Percentiles rank a stretch among this genome's conserved stretches.
Conservation (phyloP, 495 filamentous ascomycete genomes). For the Copromyces sp. region DNA sequence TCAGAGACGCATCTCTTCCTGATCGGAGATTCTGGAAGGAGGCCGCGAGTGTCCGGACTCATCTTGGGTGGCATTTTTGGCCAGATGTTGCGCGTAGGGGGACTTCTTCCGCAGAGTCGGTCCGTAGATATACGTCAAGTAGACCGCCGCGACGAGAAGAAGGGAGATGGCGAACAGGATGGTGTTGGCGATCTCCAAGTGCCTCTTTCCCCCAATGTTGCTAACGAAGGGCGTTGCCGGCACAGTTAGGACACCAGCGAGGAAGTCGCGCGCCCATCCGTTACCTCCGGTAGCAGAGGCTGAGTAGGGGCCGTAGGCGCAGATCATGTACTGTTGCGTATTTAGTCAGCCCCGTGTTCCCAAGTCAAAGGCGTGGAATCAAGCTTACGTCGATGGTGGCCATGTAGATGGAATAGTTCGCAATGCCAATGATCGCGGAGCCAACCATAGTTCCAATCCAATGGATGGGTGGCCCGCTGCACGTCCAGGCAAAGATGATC, state of each 20-base stretch:
- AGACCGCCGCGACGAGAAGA: slow-evolving; percentile 61
- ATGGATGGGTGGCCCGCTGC: slow-evolving; percentile 48
- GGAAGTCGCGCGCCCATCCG: slow-evolving; percentile 62
- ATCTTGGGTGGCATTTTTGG: slow-evolving; percentile 12
- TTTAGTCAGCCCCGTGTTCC: neutral
- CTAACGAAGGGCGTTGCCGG: slow-evolving; percentile 61
- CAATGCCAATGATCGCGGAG: slow-evolving; percentile 52
- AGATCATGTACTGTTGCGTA: slow-evolving; percentile 56
- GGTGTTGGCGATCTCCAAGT: slow-evolving; percentile 59
- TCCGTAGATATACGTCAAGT: slow-evolving; percentile 69
- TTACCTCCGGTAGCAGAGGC: slow-evolving; percentile 72
- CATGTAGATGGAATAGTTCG: slow-evolving; percentile 68
- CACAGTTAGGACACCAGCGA: slow-evolving; percentile 69
- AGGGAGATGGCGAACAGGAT: slow-evolving; percentile 62
- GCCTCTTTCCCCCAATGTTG: slow-evolving; percentile 46
- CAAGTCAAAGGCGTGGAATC: neutral
- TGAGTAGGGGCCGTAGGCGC: slow-evolving; percentile 65
- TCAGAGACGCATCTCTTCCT: neutral
- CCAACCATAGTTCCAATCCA: slow-evolving; percentile 55
- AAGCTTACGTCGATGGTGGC: slow-evolving; percentile 53
- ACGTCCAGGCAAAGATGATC: slow-evolving; percentile 60
- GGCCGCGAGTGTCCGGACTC: slow-evolving; percentile 2
- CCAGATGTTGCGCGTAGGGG: slow-evolving; percentile 64
- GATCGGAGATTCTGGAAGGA: neutral
- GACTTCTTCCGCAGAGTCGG: slow-evolving; percentile 57